These are phyloP conservation scores for Penicillium sp. DNA, from an alignment of 2,329 filamentous ascomycete species.

Conservation along the genomic window DNA sequence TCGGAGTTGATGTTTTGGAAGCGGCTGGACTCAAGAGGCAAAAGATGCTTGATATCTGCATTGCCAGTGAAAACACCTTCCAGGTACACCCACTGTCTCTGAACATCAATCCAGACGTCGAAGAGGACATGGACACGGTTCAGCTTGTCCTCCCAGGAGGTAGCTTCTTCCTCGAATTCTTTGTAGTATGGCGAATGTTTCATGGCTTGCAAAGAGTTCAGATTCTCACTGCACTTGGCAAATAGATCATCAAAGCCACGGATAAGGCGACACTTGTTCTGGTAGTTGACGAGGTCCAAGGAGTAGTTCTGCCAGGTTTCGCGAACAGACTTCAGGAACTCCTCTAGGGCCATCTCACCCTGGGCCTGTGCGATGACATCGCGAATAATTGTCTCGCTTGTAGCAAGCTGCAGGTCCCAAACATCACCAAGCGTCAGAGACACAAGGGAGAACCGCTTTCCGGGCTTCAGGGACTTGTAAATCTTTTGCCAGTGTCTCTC, in stretches of 20 bases:
- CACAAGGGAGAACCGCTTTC: slow-evolving; percentile 88
- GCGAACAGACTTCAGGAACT: slow-evolving; percentile 93
- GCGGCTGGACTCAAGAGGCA: slow-evolving; percentile 92
- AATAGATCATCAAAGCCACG: slow-evolving; percentile 98
- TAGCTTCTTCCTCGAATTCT: slow-evolving; percentile 97
- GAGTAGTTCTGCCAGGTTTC: slow-evolving; percentile 97
- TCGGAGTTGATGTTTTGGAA: slow-evolving; percentile 99
- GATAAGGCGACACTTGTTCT: slow-evolving; percentile 96
- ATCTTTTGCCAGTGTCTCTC: slow-evolving; percentile 98
- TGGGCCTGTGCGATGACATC: slow-evolving; percentile 95
- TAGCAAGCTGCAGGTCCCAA: slow-evolving; percentile 90
- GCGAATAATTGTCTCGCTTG: slow-evolving; percentile 83
- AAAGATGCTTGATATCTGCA: slow-evolving; percentile 95
- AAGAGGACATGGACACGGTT: slow-evolving; percentile 97
- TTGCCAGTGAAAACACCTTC: slow-evolving; percentile 99
- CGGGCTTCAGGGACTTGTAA: slow-evolving; percentile 91
- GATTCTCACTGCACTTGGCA: slow-evolving; percentile 95
- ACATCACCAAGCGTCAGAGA: slow-evolving; percentile 98
- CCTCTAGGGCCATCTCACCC: slow-evolving; percentile 96
- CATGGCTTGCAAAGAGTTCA: slow-evolving; percentile 98
- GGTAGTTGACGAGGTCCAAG: slow-evolving; percentile 92
- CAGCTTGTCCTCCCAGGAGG: slow-evolving; percentile 95
- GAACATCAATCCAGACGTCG: slow-evolving; percentile 99
- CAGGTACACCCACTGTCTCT: slow-evolving; percentile 98
- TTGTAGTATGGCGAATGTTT: slow-evolving; percentile 99